Base-by-base conservation (phyloP, 2,329 filamentous ascomycete species). In the Pseudogymnoascus sp. region DNA sequence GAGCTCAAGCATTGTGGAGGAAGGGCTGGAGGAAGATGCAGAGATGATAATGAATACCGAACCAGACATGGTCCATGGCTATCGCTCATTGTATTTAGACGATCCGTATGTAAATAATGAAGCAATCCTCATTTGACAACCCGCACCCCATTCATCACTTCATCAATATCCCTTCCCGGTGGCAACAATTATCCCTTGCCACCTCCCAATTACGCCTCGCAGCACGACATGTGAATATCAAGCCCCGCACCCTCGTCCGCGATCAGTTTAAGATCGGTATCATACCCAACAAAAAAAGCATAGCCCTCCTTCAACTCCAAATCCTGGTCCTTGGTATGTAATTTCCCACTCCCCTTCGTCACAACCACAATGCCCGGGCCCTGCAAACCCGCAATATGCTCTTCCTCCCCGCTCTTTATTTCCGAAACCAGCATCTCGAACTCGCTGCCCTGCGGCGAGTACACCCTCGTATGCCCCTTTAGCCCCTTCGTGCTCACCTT, bases 381-480 rank as follows among this genome's bases (percentile, higher is more conserved):
- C 0, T 79, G 76, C 19, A 86, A 75, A 1, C 77, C 75, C 49
- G 73, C 74, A 14, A 89, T 74, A 5, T 74, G 77, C 67, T 92
- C 88, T 38, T 74, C 80, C 68, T 89, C 84, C 0, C 81, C 83
- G 0, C 73, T 72, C 2, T 71, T 72, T n/a, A 92, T 69, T 19
- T 80, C 78, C 1, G 82, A 85, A 58, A 80, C 78, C 9, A 91
- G 74, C 75, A 92, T 83, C 67, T 85, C 82, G 69, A 92, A 92
- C 73, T 92, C 89, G 68, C 82, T 85, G 73, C 90, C 80, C 0
- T 87, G 86, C 4, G 88, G 88, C 8, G 77, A 78, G 69, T 89
- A 90, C 1, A 86, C 75, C 59, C 80, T 77, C 1, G 87, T 89
- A 72, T 82, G 85, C 0, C 86, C 85, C 42, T 80, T 78, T 64